Conservation (phyloP, 2,329 filamentous ascomycete species). For the Ceratocystis colombiana region DNA sequence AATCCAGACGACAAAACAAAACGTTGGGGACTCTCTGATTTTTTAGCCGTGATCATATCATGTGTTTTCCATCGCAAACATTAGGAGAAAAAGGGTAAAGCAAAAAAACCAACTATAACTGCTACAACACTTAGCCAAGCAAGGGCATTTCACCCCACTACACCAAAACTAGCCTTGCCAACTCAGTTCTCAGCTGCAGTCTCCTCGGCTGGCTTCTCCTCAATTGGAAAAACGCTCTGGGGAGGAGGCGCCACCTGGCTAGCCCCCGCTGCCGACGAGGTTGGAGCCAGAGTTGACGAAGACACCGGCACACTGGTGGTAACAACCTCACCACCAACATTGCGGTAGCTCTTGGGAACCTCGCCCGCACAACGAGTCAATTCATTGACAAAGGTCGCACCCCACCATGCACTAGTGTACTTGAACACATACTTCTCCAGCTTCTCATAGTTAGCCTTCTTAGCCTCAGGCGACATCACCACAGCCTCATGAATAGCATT, state of each 20-base stretch:
- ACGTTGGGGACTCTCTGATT: neutral
- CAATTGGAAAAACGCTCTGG: constrained; percentile 16
- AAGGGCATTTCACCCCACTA: neutral
- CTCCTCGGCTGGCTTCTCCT: constrained; percentile 24
- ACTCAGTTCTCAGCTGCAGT: neutral
- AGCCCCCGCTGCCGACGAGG: neutral
- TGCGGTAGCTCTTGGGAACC: constrained; percentile 36
- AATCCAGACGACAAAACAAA: constrained; percentile 1
- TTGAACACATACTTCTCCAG: constrained; percentile 92
- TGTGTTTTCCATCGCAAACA: neutral
- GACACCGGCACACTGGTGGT: constrained; percentile 23
- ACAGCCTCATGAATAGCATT: constrained; percentile 93
- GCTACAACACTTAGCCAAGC: neutral
- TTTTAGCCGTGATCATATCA: constrained; percentile 10
- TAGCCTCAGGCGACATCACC: constrained; percentile 85
- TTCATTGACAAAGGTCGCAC: constrained; percentile 81
- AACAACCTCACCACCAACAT: constrained; percentile 33
- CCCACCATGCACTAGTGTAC: constrained; percentile 97
- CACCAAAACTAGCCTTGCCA: neutral
- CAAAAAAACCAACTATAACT: constrained; percentile 10
- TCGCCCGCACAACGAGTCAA: constrained; percentile 47
- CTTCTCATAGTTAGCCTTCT: constrained; percentile 78
- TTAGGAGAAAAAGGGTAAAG: neutral
- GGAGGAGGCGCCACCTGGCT: neutral
- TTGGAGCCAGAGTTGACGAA: constrained; percentile 17